phyloP scores from a whole-genome alignment of 257 asterid genomes.

The Capsicum baccatum region DNA sequence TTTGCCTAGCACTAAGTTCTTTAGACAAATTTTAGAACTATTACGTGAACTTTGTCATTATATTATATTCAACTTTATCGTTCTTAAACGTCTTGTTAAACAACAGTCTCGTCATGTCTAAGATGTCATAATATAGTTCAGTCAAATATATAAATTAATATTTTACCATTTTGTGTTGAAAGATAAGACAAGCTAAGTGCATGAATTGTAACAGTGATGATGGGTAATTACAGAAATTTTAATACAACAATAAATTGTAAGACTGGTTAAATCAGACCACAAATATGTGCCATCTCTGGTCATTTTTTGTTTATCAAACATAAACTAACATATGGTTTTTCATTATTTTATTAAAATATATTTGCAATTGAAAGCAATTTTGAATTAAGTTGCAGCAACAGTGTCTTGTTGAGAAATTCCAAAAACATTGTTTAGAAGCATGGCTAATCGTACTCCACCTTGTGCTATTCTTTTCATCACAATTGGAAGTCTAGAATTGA shows the following conservation, averaged over 20 bases:
- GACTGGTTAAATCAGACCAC: neutral
- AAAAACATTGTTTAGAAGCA: constrained; percentile 68
- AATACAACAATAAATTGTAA: neutral
- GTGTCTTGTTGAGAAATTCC: constrained; percentile 41
- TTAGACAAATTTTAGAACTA: neutral
- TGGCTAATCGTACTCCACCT: constrained; percentile 90
- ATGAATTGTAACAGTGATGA: neutral
- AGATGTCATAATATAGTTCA: too few species aligned
- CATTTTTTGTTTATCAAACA: neutral
- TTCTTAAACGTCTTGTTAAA: too few species aligned
- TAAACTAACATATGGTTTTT: neutral
- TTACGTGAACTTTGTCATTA: neutral
- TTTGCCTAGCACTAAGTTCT: too few species aligned
- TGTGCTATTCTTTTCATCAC: constrained; percentile 93
- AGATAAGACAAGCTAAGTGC: neutral
- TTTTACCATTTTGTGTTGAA: neutral
- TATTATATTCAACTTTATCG: too few species aligned
- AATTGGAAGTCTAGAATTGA: constrained; percentile 71
- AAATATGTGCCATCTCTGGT: neutral
- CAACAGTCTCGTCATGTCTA: too few species aligned
- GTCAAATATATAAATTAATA: too few species aligned
- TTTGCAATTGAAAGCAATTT: neutral
- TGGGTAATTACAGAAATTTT: neutral
- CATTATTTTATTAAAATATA: neutral
- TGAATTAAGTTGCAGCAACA: constrained; percentile 42